phyloP scores from a whole-genome alignment of 805 yeast species.

The Kazachstania taianensis region DNA sequence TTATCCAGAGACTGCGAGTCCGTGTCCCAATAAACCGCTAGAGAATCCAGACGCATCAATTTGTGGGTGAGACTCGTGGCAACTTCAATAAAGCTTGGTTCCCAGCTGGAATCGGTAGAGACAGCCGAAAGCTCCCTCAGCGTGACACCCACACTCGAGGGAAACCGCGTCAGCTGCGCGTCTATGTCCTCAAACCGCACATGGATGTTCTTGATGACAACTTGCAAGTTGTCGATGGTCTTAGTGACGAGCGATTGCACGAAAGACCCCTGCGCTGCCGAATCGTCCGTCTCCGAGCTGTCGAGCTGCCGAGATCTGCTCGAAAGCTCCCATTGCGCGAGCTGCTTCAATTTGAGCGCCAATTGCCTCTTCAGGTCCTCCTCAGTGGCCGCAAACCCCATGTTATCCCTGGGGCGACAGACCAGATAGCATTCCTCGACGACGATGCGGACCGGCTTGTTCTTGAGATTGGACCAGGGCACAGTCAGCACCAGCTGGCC shows the following conservation, averaged over 20 bases:
- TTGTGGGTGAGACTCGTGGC: conserved; percentile 62
- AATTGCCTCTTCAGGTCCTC: conserved; percentile 53
- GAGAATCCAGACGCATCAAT: conserved; percentile 58
- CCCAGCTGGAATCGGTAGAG: conserved; percentile 79
- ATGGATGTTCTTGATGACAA: conserved; percentile 85
- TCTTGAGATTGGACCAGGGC: conserved; percentile 92
- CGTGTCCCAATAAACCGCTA: conserved; percentile 81
- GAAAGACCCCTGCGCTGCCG: conserved; percentile 61
- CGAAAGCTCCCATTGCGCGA: conserved; percentile 51
- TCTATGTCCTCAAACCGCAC: conserved; percentile 79
- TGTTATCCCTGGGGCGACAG: conserved; percentile 57
- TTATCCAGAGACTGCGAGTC: conserved; percentile 33
- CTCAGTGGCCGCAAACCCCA: conserved; percentile 38
- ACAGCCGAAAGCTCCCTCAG: conserved; percentile 83
- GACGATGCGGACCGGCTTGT: conserved; percentile 80
- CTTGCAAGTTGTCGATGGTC: conserved; percentile 84
- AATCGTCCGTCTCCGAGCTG: conserved; percentile 29
- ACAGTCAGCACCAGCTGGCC: conserved; percentile 86
- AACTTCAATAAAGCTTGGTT: conserved; percentile 71
- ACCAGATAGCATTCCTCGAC: conserved; percentile 81
- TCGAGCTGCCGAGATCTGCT: conserved; percentile 35
- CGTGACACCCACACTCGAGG: conserved; percentile 76
- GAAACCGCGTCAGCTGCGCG: conserved; percentile 55
- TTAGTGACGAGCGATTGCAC: conserved; percentile 82
- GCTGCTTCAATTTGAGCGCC: conserved; percentile 51